Evolutionary conservation across 2,329 filamentous ascomycete species (phyloP).

Genomic region (Colletotrichum chrysophilum): DNA sequence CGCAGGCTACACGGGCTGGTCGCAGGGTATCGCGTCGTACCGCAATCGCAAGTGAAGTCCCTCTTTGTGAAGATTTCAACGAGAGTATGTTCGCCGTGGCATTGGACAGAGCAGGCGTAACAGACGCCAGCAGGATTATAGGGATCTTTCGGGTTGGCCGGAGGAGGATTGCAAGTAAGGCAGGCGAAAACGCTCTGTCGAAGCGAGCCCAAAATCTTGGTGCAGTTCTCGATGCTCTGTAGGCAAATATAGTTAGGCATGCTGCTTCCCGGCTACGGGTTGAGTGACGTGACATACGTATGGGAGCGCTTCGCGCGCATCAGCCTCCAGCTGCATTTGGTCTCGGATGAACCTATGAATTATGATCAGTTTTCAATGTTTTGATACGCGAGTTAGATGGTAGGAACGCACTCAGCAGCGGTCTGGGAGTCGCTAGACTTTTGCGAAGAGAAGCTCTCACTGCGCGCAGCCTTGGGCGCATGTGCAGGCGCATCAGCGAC

Average conservation of each 20-base stretch:
- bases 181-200: constrained; percentile 92
- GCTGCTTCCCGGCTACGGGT: background rate
- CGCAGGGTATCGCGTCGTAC: constrained; percentile 78
- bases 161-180: constrained; percentile 88
- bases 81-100: constrained; percentile 92
- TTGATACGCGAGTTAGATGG: background rate
- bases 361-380: background rate
- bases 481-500: constrained; percentile 18
- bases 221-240: constrained; percentile 93
- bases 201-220: constrained; percentile 84
- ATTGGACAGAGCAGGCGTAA: constrained; percentile 96
- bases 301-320: constrained; percentile 92
- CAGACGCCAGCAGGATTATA: constrained; percentile 84
- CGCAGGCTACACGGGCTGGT: constrained; percentile 79
- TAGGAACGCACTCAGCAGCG: constrained; percentile 65
- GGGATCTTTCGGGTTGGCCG: constrained; percentile 63
- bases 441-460: constrained; percentile 64
- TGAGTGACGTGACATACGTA: constrained; percentile 67
- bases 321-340: constrained; percentile 90
- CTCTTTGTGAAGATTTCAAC: constrained; percentile 97
- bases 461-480: constrained; percentile 42
- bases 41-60: constrained; percentile 96
- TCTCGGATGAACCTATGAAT: constrained; percentile 77
- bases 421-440: constrained; percentile 72
- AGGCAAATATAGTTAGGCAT: background rate